These are phyloP conservation scores for Grosmannia penicillata DNA, from an alignment of 2,329 filamentous ascomycete genomes.

Conservation along the genomic window DNA sequence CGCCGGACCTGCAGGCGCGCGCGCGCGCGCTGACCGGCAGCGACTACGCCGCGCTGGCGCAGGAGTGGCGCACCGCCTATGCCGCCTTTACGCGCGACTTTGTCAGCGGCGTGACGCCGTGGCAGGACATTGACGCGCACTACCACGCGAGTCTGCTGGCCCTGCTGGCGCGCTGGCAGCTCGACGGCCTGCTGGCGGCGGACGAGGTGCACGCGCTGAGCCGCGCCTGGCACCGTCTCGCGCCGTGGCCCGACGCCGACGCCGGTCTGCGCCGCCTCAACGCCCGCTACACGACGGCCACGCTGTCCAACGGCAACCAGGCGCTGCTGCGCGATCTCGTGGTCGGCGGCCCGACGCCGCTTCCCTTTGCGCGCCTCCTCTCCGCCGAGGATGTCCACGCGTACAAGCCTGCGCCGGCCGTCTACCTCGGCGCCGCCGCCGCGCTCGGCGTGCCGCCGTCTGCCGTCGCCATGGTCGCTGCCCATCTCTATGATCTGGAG, in stretches of 20 bases:
- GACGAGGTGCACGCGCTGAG: conserved; percentile 46
- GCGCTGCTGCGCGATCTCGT: conserved; percentile 51
- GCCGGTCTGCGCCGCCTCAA: conserved; percentile 40
- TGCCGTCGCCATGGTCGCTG: conserved; percentile 64
- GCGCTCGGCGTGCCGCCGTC: conserved; percentile 38
- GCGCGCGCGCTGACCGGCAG: conserved; percentile 34
- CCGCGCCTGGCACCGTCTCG: conserved; percentile 56
- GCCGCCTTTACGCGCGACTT: conserved; percentile 40
- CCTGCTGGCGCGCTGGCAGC: conserved; percentile 39
- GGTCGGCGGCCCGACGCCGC: conserved; percentile 33
- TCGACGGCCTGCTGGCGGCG: conserved; percentile 45
- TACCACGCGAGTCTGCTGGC: conserved; percentile 46
- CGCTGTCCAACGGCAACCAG: conserved; percentile 62
- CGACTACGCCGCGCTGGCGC: conserved; percentile 51
- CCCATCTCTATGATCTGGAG: conserved; percentile 55
- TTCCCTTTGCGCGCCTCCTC: conserved; percentile 53
- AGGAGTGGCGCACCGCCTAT: conserved; percentile 57
- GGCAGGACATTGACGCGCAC: conserved; percentile 60
- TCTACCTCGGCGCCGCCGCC: conserved; percentile 54
- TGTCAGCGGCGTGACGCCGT: conserved; percentile 30
- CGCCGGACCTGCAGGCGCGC: conserved; percentile 29
- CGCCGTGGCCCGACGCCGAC: conserved; percentile 52
- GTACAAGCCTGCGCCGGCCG: conserved; percentile 57
- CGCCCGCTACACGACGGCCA: conserved; percentile 40
- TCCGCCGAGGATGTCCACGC: conserved; percentile 56